Evolutionary conservation across 2,329 filamentous ascomycete species (phyloP).

Genomic region (Xenosphaeropsis pyriputrescens): DNA sequence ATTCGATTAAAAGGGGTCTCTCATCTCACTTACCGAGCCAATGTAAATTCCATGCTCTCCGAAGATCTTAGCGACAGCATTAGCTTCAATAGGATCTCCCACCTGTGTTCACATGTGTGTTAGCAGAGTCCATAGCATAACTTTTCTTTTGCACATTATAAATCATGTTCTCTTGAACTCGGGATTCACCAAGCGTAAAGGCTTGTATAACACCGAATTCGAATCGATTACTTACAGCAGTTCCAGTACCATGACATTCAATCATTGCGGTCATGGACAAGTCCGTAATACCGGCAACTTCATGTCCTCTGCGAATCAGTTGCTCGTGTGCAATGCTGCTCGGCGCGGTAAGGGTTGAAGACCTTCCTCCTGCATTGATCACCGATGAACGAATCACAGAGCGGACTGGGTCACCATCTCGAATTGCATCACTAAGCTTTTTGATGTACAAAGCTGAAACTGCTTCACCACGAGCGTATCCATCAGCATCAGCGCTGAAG

Average conservation of each 20-base stretch:
- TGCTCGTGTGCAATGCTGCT: constrained; percentile 28
- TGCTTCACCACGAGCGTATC: background rate
- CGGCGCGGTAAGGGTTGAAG: constrained; percentile 33
- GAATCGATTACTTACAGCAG: constrained; percentile 21
- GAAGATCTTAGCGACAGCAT: constrained; percentile 4
- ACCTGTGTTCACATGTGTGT: background rate
- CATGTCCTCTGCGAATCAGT: constrained; percentile 17
- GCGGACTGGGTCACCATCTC: constrained; percentile 39
- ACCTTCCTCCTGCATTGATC: background rate
- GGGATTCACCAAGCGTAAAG: no score
- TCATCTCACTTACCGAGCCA: no score
- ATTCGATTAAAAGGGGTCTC: no score
- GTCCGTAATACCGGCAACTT: constrained; percentile 3
- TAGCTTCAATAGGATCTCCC: constrained; percentile 7
- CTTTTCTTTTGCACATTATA: no score
- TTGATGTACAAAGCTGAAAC: background rate
- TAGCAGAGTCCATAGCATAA: no score
- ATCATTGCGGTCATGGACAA: constrained; percentile 17
- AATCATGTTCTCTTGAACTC: background rate
- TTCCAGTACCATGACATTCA: constrained; percentile 18
- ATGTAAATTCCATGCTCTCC: background rate
- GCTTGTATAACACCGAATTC: constrained; percentile 18
- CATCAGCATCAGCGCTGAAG: background rate
- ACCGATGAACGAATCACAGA: constrained; percentile 29
- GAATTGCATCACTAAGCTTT: constrained; percentile 23